Conservation (phyloP, 2,329 filamentous ascomycete species). For the Fusarium sp. region DNA sequence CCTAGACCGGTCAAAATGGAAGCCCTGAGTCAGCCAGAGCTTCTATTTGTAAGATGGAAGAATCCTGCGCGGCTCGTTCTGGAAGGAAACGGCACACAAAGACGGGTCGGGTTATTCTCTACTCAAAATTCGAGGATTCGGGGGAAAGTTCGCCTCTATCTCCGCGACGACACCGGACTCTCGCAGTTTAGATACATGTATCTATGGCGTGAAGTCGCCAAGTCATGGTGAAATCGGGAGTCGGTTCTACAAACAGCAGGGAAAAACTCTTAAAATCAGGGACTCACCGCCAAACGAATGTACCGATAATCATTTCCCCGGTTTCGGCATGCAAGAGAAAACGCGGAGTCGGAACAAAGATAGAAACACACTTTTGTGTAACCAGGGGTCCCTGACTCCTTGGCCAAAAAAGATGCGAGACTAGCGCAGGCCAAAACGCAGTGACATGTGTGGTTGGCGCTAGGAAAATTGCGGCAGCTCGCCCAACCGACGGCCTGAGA, state of each 20-base stretch:
- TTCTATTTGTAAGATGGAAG: conserved; percentile 17
- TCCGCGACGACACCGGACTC: neutral
- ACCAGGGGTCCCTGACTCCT: conserved; percentile 27
- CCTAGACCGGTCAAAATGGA: conserved; percentile 32
- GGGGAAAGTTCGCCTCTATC: neutral
- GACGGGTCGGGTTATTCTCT: neutral
- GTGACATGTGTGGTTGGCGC: conserved; percentile 35
- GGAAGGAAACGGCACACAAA: neutral
- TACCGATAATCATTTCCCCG: conserved; percentile 10
- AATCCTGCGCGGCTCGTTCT: conserved; percentile 2
- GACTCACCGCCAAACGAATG: conserved; percentile 34
- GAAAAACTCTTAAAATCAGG: neutral
- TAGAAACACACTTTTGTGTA: conserved; percentile 20
- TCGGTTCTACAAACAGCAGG: conserved; percentile 1
- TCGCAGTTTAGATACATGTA: conserved; percentile 2
- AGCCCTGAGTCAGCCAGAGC: conserved; percentile 32
- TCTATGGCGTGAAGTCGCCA: conserved; percentile 21
- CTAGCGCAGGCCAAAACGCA: conserved; percentile 41
- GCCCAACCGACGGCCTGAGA: conserved; percentile 9
- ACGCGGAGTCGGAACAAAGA: conserved; percentile 17
- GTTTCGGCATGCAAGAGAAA: conserved; percentile 17
- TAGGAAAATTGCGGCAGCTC: conserved; percentile 38
- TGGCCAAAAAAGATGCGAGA: conserved; percentile 14
- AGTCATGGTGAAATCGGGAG: conserved; percentile 23
- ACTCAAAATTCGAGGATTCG: neutral